Base-by-base conservation (phyloP, 495 filamentous ascomycete species). In the Cudoniella acicularis region DNA sequence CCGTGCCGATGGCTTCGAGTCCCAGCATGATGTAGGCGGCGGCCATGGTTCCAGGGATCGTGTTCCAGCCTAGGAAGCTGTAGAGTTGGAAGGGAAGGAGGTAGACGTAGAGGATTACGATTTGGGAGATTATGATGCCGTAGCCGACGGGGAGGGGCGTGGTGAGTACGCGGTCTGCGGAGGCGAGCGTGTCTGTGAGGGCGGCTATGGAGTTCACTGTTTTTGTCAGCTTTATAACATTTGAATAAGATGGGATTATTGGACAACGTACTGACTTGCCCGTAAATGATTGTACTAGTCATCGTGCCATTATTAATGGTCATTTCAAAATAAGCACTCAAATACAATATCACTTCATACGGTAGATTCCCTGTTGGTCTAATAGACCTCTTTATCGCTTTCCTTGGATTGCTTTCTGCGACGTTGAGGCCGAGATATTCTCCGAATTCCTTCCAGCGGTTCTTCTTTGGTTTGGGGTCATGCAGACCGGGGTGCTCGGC, bases 11-110 rank as follows among this genome's bases (percentile, higher is more conserved):
- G 67, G 89, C 84, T 43, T 89, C 85, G 57, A 96, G 84, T 16
- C 88, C 91, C 59, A 96, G 81, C 67, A 96, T 93, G 60, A 95
- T 94, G 69, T 96, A 95, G 6, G 90, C 88, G 43, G 82, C 82
- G 60, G 80, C 82, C 21, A 94, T 77, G 16, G 90, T 89, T 17
- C 84, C 91, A 1, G 91, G 91, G 59, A 96, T 93, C 16, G 90
- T 88, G 47, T 91, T 79, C 86, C 87, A 95, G 2, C 69, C 66
- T 0, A 93, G 77, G 2, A 70, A 62, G 1, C 68, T 60, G 62
- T 79, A 83, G 10, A 96, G 81, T 66, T 96, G 91, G 82, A 94
- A 95, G 8, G 91, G 91, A 1, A 96, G 83, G 2, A 90, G 72
- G 25, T 92, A 69, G 45, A 94, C 84, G 71, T 95, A 96, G 49